Base-by-base conservation (phyloP, 1,139 yeast genomes). In the Martiniozyma asiatica region DNA sequence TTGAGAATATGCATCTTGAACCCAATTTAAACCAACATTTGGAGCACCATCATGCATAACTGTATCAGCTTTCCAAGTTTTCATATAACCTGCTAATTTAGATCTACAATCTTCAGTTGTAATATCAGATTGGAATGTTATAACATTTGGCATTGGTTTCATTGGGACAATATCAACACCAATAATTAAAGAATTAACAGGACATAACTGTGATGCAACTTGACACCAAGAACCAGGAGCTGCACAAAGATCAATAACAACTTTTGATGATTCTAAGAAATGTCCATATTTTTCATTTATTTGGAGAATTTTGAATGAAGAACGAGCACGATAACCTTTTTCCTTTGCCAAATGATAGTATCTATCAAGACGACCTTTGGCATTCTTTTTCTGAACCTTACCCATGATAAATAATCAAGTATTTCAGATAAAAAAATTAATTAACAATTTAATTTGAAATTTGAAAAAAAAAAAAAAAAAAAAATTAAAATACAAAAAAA, bases 211-310 rank as follows among this genome's bases (percentile, higher is more conserved):
- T 4, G 94, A 74, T 1, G 98, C 98, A 25, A 92, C 98, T 59
- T 89, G 99, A 68, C 98, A 89, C 97, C 98, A 89, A 4, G 96
- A 85, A 36, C 99, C 99, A 20, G 99, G 98, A 4, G 98, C 98
- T 35, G 98, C 97, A 78, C 99, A 89, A 45, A 89, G 65, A 69
- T 89, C 99, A 34, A 89, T 82, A 26, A 89, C 95, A 26, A 89
- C 97, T 56, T 84, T 89, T n/a, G 97, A 85, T 55, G 81, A 80
- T 49, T 87, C 96, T 37, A 87, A 61, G 54, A 89, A 89, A 56
- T 85, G 95, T 19, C 96, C 96, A 62, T 73, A 92, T 54, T 89
- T 89, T 53, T 92, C 96, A 60, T 92, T 89, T 39, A 89, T 82
- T 56, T 89, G 99, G 36, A 92, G 68, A 45, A 89, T 73, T 57